Evolutionary conservation across 805 yeast genomes (phyloP).

Genomic region (Yamadazyma laniorum): DNA sequence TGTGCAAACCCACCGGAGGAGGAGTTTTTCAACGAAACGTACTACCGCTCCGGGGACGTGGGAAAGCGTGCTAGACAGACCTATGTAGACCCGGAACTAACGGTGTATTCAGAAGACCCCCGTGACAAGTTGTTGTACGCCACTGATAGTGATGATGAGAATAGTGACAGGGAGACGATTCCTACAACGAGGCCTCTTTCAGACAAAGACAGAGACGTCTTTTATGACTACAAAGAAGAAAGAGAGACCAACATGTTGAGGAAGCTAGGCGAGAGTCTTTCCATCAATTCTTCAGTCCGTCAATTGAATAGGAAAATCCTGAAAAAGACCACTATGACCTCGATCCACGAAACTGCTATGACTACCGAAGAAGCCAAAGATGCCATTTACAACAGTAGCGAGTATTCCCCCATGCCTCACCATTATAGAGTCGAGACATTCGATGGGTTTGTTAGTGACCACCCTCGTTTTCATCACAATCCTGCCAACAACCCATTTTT

Average conservation of each 20-base stretch:
- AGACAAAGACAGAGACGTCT: conserved; percentile 2
- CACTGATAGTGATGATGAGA: conserved; percentile 1
- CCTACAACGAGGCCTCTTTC: too few species aligned
- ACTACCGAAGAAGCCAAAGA: conserved; percentile 19
- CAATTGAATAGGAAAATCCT: conserved; percentile 16
- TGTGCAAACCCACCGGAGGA: conserved; percentile 48
- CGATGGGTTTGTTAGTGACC: conserved; percentile 10
- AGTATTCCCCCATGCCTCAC: conserved; percentile 15
- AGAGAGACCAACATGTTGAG: conserved; percentile 28
- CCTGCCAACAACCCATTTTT: neutral
- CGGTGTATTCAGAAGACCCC: conserved; percentile 5
- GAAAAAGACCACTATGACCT: conserved; percentile 6
- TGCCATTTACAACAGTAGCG: conserved; percentile 5
- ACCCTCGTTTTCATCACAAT: neutral
- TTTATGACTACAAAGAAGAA: conserved; percentile 18
- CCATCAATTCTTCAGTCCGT: conserved; percentile 34
- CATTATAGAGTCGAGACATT: conserved; percentile 17
- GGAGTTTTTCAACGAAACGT: conserved; percentile 18
- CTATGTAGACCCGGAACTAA: neutral
- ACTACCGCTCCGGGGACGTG: conserved; percentile 11
- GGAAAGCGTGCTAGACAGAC: conserved; percentile 5
- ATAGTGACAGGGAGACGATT: conserved; percentile 5
- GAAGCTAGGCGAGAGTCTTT: conserved; percentile 35
- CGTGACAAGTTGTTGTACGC: conserved; percentile 13
- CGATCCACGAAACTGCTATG: conserved; percentile 5